Percentiles rank a stretch among this genome's conserved stretches.
phyloP scores from a whole-genome alignment of 345 rosid species.

The Eucalyptus erythrocorys region DNA sequence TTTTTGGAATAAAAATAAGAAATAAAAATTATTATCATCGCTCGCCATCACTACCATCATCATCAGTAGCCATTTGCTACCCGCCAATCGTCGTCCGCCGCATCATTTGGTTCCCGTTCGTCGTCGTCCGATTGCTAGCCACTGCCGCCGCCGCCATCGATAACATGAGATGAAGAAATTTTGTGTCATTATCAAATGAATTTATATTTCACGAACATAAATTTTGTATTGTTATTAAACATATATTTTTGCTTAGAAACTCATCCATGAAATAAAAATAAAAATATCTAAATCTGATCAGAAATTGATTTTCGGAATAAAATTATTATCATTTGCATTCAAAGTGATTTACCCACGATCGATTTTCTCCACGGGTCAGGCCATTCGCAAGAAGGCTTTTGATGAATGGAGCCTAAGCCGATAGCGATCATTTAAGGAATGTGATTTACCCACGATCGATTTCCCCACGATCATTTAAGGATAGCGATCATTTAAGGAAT shows the following conservation, averaged over 20 bases:
- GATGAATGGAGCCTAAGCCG: neutral
- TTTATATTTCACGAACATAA: too few relatives aligned
- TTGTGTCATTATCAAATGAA: fast-evolving
- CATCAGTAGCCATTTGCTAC: fast-evolving
- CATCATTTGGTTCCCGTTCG: fast-evolving
- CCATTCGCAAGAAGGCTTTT: neutral
- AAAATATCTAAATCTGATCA: fast-evolving
- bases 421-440: neutral
- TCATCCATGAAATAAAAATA: fast-evolving
- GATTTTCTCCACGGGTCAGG: neutral
- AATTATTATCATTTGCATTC: too few relatives aligned
- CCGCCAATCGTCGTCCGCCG: fast-evolving
- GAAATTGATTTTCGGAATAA: too few relatives aligned
- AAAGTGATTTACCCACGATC: too few relatives aligned
- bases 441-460: neutral
- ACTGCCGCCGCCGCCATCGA: fast-evolving
- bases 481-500: neutral
- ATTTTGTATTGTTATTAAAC: too few relatives aligned
- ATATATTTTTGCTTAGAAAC: too few relatives aligned
- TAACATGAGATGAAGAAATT: too few relatives aligned
- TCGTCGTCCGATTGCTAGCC: fast-evolving
- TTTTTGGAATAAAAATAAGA: too few relatives aligned
- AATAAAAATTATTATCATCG: too few relatives aligned
- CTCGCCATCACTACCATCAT: too few relatives aligned
- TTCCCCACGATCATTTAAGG: too few relatives aligned